A percentile compares a stretch with the other conserved stretches of the same genome.
These are phyloP conservation scores for Annona cherimola DNA, from an alignment of 164 flowering plant species.

Conservation along the genomic window DNA sequence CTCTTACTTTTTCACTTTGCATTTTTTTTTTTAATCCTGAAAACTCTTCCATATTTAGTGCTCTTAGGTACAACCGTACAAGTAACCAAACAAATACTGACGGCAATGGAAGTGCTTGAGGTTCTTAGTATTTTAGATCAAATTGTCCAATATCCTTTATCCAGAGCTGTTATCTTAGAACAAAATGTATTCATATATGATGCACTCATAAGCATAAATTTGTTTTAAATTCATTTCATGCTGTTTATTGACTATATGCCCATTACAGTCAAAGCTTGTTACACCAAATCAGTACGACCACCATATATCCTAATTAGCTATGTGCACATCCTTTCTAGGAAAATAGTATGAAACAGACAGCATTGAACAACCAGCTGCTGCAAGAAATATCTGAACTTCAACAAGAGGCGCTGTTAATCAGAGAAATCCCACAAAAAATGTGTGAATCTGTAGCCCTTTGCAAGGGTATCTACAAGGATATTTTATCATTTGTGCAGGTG, in stretches of 20 bases:
- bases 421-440: constrained; percentile 50
- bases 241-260: not conserved
- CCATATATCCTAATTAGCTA: not conserved
- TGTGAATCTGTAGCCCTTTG: constrained; percentile 51
- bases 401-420: constrained; percentile 41
- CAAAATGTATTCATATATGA: not conserved
- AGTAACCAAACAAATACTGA: no score
- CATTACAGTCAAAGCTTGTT: not conserved
- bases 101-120: no score
- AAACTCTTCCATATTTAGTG: not conserved
- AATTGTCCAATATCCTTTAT: not conserved
- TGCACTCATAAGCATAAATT: not conserved
- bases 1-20: constrained; percentile 1
- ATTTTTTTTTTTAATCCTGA: not conserved
- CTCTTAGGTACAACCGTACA: no score
- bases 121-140: not conserved
- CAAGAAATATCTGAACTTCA: constrained; percentile 55
- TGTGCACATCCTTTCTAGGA: constrained; percentile 33
- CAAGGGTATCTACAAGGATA: constrained; percentile 55
- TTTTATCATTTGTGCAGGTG: constrained; percentile 53
- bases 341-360: constrained; percentile 42
- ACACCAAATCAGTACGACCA: not conserved
- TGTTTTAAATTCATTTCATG: not conserved
- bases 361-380: constrained; percentile 41
- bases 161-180: not conserved